These are phyloP conservation scores for Prototheca cutis DNA, from an alignment of 163 green algal genomes.

Conservation along the genomic window DNA sequence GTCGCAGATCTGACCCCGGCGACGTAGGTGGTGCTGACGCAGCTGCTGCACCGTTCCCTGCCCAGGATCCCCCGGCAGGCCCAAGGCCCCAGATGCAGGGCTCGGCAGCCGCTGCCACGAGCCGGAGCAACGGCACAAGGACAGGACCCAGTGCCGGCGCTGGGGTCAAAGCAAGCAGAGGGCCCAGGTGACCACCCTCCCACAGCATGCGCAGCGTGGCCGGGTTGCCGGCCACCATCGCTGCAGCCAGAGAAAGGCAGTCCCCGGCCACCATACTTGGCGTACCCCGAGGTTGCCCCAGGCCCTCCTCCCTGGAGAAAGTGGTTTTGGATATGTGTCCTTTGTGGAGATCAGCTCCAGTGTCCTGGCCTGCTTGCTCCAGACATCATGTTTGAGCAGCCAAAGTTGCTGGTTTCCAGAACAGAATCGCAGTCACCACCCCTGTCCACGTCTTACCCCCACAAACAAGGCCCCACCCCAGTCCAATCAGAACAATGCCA, in stretches of 20 bases:
- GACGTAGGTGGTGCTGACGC: too few relatives aligned
- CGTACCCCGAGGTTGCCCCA: constrained; percentile 11
- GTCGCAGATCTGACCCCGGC: background rate
- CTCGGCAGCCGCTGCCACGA: constrained; percentile 4
- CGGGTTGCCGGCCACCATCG: constrained; percentile 60
- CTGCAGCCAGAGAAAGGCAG: constrained; percentile 63
- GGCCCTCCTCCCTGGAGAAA: constrained; percentile 45
- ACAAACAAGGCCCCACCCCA: too few relatives aligned
- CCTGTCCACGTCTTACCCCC: too few relatives aligned
- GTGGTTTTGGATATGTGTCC: background rate
- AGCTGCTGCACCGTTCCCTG: too few relatives aligned
- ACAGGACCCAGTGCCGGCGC: constrained; percentile 28
- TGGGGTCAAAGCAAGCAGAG: constrained; percentile 8
- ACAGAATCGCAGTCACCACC: too few relatives aligned
- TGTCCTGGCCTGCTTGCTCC: too few relatives aligned
- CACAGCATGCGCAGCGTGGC: constrained; percentile 75
- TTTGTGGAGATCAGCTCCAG: too few relatives aligned
- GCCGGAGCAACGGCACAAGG: constrained; percentile 8
- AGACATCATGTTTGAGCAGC: too few relatives aligned
- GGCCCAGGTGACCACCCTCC: constrained; percentile 2
- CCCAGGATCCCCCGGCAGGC: too few relatives aligned
- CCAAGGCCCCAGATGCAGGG: too few relatives aligned
- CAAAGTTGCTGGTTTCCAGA: too few relatives aligned
- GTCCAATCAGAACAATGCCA: too few relatives aligned
- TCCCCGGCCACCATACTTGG: constrained; percentile 74